Conservation (phyloP, 106 monocot species). For the Chionographis japonica region DNA sequence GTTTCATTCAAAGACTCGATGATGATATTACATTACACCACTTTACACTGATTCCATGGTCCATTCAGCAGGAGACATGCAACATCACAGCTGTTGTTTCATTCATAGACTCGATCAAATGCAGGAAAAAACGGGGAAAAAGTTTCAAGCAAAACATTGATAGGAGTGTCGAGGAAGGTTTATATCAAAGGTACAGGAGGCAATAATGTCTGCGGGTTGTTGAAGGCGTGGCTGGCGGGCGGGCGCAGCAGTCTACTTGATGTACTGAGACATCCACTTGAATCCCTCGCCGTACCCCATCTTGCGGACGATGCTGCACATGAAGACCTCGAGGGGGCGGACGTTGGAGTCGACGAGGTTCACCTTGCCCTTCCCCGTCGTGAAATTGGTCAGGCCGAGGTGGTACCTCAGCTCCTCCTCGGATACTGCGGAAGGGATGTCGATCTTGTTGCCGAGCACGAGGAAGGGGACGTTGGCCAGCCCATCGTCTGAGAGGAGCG, state of each 20-base stretch:
- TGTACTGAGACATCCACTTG: constrained; percentile 43
- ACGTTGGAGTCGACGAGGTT: constrained; percentile 34
- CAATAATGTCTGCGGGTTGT: background rate
- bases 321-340: constrained; percentile 45
- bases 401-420: constrained; percentile 44
- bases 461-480: constrained; percentile 41
- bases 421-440: constrained; percentile 41
- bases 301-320: constrained; percentile 49
- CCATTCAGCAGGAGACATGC: no score
- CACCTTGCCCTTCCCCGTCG: constrained; percentile 46
- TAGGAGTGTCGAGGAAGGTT: no score
- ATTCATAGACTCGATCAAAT: background rate
- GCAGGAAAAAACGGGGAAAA: no score
- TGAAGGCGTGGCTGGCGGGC: background rate
- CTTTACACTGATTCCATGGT: no score
- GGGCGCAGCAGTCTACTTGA: constrained; percentile 14
- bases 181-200: no score
- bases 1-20: no score
- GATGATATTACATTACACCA: no score
- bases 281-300: constrained; percentile 47
- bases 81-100: background rate
- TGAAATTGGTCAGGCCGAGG: constrained; percentile 39
- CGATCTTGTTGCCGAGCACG: constrained; percentile 41
- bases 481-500: constrained; percentile 34
- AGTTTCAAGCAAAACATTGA: background rate